These are phyloP conservation scores for Arctium lappa DNA, from an alignment of 129 eudicot genomes.

Conservation along the genomic window DNA sequence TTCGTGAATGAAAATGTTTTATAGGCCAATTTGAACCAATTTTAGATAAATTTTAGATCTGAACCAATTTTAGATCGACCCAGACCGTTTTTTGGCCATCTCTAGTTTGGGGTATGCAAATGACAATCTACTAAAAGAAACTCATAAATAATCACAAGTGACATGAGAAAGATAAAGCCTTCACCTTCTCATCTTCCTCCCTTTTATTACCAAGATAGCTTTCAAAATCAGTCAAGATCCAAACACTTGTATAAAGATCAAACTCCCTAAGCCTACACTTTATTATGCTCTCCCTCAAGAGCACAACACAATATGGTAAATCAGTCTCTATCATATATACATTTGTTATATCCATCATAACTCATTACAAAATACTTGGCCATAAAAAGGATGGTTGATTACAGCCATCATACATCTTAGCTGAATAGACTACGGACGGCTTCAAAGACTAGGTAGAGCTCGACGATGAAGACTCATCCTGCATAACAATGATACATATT, in stretches of 20 bases:
- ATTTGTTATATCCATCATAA: neutral
- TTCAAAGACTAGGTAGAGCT: neutral
- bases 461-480: constrained; percentile 3
- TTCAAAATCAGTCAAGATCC: constrained; percentile 5
- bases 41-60: no score
- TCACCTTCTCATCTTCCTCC: neutral
- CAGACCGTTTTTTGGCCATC: neutral
- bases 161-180: neutral
- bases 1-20: no score
- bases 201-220: neutral
- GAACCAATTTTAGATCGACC: no score
- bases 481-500: neutral
- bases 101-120: neutral
- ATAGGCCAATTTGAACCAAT: no score
- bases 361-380: constrained; percentile 9
- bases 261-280: neutral
- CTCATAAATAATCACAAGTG: neutral
- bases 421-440: neutral
- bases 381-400: neutral
- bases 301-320: neutral
- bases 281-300: neutral
- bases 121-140: neutral
- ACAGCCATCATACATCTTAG: neutral
- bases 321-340: constrained; percentile 5
- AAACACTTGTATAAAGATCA: neutral